These are phyloP conservation scores for Populus ilicifolia DNA, from an alignment of 345 rosid genomes.

Conservation along the genomic window DNA sequence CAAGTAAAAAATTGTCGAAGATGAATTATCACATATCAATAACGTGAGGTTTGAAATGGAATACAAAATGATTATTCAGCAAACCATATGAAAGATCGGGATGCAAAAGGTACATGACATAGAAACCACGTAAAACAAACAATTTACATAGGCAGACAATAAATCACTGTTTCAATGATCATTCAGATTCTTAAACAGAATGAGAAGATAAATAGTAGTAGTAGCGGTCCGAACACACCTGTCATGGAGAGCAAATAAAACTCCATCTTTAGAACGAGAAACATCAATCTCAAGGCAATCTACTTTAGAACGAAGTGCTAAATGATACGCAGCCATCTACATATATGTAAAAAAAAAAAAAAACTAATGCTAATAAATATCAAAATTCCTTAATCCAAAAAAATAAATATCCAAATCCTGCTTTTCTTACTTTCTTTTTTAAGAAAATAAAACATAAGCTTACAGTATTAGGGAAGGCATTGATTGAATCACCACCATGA, in stretches of 20 bases:
- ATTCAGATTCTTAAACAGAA: neutral
- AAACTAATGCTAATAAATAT: neutral
- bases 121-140: no score
- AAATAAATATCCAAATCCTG: no score
- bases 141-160: neutral
- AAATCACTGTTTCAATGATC: neutral
- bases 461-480: conserved; percentile 85
- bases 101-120: neutral
- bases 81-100: neutral
- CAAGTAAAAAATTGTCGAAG: no score
- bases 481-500: conserved; percentile 89
- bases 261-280: conserved; percentile 89
- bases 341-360: neutral
- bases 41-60: neutral
- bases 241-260: conserved; percentile 81
- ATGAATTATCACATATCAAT: neutral
- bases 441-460: conserved; percentile 4
- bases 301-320: conserved; percentile 65
- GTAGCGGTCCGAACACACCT: conserved; percentile 44
- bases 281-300: conserved; percentile 95
- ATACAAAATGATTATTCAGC: neutral
- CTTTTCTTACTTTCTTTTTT: no score
- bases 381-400: neutral
- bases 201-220: neutral
- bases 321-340: conserved; percentile 74